A percentile compares a stretch with the other conserved stretches of the same genome.
phyloP scores from a whole-genome alignment of 2,329 filamentous ascomycete genomes.

The Alternaria dauci region DNA sequence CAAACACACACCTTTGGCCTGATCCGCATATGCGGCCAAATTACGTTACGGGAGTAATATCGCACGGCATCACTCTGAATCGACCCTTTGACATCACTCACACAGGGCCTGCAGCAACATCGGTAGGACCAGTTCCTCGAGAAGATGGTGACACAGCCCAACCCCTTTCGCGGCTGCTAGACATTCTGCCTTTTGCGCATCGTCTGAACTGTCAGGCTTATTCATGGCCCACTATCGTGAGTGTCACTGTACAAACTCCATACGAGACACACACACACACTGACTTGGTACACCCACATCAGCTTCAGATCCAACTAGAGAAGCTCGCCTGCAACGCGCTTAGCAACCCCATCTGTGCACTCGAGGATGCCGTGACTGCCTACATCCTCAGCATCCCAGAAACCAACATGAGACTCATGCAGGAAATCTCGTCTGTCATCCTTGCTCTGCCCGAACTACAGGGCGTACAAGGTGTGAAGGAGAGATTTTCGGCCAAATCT shows the following conservation, averaged over 20 bases:
- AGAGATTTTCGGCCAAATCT: conserved; percentile 7
- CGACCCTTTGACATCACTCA: conserved; percentile 11
- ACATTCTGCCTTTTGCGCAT: not conserved
- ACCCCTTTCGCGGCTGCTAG: not conserved
- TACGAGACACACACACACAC: not conserved
- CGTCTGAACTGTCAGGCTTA: not conserved
- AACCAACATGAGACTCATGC: conserved; percentile 3
- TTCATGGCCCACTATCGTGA: not conserved
- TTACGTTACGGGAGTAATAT: conserved; percentile 6
- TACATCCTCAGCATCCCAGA: conserved; percentile 16
- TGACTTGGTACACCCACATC: not conserved
- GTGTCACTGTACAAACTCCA: no score
- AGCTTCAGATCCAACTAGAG: conserved; percentile 4
- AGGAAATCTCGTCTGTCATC: conserved; percentile 14
- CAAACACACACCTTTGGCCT: conserved; percentile 2
- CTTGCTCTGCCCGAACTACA: conserved; percentile 11
- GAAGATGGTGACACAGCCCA: conserved; percentile 1
- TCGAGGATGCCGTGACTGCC: conserved; percentile 7
- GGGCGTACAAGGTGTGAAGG: conserved; percentile 1
- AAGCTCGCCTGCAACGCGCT: conserved; percentile 10
- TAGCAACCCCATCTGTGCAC: conserved; percentile 14
- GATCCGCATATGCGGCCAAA: conserved; percentile 5
- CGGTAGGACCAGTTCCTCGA: conserved; percentile 6
- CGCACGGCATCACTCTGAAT: conserved; percentile 11
- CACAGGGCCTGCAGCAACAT: conserved; percentile 5